Percentiles rank a stretch among this genome's conserved stretches.
Evolutionary conservation across 2,329 filamentous ascomycete species (phyloP).

Genomic region (Ilyonectria robusta): DNA sequence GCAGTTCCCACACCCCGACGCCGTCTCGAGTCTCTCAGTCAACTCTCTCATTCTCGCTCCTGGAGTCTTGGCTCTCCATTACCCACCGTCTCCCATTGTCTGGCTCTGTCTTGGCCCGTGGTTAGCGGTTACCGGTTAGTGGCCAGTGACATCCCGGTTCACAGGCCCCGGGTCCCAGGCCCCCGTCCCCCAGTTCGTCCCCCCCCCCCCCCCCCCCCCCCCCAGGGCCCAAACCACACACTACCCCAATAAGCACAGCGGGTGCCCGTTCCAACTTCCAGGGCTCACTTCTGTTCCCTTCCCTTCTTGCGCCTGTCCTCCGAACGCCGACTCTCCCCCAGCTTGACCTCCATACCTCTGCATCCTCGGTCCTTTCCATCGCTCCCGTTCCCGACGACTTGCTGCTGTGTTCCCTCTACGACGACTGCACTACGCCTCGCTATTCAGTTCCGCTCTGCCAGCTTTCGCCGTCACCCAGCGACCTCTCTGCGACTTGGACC

Average conservation of each 20-base stretch:
- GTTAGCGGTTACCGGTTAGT: neutral
- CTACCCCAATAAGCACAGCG: conserved; percentile 13
- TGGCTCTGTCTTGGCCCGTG: neutral
- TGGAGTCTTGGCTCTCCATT: neutral
- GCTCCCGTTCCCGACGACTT: neutral
- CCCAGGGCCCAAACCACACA: neutral
- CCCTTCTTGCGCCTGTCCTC: conserved; percentile 17
- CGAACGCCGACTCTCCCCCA: conserved; percentile 6
- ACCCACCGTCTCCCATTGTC: neutral
- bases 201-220: conserved; percentile 9
- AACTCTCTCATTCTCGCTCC: conserved; percentile 1
- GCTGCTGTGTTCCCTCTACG: neutral
- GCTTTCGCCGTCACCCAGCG: neutral
- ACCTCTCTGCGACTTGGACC: conserved; percentile 6
- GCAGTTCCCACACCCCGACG: conserved; percentile 12
- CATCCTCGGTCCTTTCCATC: neutral
- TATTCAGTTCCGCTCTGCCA: neutral
- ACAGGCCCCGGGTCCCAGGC: conserved; percentile 11
- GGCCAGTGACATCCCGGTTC: conserved; percentile 26
- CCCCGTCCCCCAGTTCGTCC: conserved; percentile 13
- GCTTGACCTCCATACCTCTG: neutral
- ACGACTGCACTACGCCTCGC: neutral
- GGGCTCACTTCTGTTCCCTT: conserved; percentile 17
- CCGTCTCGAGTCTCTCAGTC: conserved; percentile 7
- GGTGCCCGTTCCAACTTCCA: conserved; percentile 22